These are phyloP conservation scores for Plasmodium vivax DNA, from an alignment of 169 alveolate species.

Conservation along the genomic window DNA sequence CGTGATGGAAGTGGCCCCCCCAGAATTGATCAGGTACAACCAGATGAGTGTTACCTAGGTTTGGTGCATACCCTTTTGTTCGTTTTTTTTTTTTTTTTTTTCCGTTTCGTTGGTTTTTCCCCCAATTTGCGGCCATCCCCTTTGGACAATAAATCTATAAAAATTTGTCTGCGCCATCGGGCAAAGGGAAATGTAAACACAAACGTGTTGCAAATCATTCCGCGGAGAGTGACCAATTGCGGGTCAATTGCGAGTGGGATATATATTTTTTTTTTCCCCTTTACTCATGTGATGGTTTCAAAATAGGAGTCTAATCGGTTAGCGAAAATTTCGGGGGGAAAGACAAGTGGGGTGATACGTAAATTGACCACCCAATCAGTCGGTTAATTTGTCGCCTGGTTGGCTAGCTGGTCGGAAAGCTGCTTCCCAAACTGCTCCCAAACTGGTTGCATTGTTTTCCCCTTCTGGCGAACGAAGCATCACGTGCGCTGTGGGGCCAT, in stretches of 20 bases:
- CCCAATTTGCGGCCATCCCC: neutral
- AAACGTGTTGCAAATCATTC: neutral
- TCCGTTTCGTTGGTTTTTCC: neutral
- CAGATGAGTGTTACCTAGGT: neutral
- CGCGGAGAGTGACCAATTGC: neutral
- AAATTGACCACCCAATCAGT: neutral
- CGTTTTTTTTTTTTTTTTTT: neutral
- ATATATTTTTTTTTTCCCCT: no score
- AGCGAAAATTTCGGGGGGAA: no score
- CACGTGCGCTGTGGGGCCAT: neutral
- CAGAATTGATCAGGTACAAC: neutral
- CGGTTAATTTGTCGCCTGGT: neutral
- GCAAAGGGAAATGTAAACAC: neutral
- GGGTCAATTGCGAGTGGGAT: neutral
- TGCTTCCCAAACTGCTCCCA: neutral
- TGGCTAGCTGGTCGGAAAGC: neutral
- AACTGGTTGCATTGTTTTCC: neutral
- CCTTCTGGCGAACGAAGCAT: neutral
- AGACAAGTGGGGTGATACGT: neutral
- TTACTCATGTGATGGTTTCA: neutral
- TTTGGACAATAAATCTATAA: neutral
- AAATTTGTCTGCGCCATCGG: neutral
- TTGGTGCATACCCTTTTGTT: neutral
- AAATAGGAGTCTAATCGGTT: no score
- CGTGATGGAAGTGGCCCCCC: neutral